Evolutionary conservation across 805 yeast species (phyloP).

Genomic region (Saccharomycopsis amapae): DNA sequence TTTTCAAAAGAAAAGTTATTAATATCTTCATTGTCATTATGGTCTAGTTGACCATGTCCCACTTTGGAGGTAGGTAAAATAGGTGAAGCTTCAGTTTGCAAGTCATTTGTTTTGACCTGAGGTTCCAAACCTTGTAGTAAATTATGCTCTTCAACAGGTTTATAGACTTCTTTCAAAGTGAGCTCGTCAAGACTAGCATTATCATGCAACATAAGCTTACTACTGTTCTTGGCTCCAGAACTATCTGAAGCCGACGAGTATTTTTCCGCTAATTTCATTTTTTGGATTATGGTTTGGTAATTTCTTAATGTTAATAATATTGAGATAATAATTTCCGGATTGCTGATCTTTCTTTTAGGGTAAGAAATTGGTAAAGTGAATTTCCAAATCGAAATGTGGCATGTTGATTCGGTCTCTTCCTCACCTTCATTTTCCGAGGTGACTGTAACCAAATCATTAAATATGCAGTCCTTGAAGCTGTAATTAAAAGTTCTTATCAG

Average conservation of each 20-base stretch:
- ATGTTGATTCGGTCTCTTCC: background rate
- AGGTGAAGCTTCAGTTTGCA: conserved; percentile 8
- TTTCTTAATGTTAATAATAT: conserved; percentile 16
- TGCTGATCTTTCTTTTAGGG: conserved; percentile 21
- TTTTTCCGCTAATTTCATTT: conserved; percentile 8
- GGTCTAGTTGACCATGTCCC: too few relatives aligned
- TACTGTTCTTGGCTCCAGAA: background rate
- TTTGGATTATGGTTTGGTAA: conserved; percentile 9
- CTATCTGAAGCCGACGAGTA: background rate
- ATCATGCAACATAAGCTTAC: conserved; percentile 16
- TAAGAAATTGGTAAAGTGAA: conserved; percentile 20
- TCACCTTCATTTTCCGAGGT: conserved; percentile 5
- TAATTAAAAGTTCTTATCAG: conserved; percentile 15
- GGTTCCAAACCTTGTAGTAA: conserved; percentile 19
- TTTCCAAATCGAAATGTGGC: conserved; percentile 20
- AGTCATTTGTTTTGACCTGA: conserved; percentile 2
- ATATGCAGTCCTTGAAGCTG: conserved; percentile 14
- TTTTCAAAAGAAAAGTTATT: background rate
- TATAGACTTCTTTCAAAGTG: conserved; percentile 11
- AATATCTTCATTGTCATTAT: background rate
- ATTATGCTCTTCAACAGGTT: conserved; percentile 15
- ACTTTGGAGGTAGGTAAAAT: conserved; percentile 5
- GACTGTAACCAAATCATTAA: conserved; percentile 10
- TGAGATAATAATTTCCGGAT: conserved; percentile 21
- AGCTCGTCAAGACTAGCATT: conserved; percentile 19